A percentile compares a stretch with the other conserved stretches of the same genome.
phyloP scores from a whole-genome alignment of 2,329 filamentous ascomycete genomes.

The Aspergillus sp. region DNA sequence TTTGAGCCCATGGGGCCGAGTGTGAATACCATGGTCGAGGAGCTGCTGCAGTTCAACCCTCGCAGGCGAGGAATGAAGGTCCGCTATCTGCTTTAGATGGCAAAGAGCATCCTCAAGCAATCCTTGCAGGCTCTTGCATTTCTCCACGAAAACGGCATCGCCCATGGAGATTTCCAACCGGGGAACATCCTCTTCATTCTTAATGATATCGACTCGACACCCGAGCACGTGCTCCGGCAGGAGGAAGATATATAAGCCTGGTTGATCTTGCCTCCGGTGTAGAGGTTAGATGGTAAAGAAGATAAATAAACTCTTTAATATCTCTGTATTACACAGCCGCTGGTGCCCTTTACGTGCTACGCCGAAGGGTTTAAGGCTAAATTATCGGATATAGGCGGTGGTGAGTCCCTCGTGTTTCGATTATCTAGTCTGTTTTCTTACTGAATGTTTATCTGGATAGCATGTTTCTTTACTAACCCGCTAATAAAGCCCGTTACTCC shows the following conservation, averaged over 20 bases:
- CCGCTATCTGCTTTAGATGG: constrained; percentile 24
- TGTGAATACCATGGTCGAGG: constrained; percentile 24
- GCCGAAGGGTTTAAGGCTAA: constrained; percentile 25
- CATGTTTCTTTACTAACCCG: constrained; percentile 26
- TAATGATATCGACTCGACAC: constrained; percentile 16
- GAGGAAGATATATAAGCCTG: constrained; percentile 21
- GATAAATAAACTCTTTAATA: constrained; percentile 31
- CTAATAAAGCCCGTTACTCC: constrained; percentile 25
- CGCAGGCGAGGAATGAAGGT: constrained; percentile 17
- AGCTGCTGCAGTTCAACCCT: constrained; percentile 24
- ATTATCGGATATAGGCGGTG: constrained; percentile 32
- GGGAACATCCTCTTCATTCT: constrained; percentile 27
- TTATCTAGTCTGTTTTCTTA: constrained; percentile 5
- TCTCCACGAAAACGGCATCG: constrained; percentile 24
- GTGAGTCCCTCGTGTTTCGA: constrained; percentile 17
- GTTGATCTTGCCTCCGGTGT: constrained; percentile 18
- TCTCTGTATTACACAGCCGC: constrained; percentile 28
- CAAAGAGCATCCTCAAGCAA: constrained; percentile 27
- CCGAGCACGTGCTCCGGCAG: constrained; percentile 22
- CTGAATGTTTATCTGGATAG: constrained; percentile 17
- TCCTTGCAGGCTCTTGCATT: constrained; percentile 24
- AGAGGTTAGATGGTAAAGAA: constrained; percentile 26
- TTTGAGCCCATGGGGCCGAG: constrained; percentile 32
- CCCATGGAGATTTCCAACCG: constrained; percentile 26
- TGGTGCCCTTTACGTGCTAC: constrained; percentile 24